Base-by-base conservation (phyloP, 768 basidiomycete genomes). In the Kwoniella mangroviensis region DNA sequence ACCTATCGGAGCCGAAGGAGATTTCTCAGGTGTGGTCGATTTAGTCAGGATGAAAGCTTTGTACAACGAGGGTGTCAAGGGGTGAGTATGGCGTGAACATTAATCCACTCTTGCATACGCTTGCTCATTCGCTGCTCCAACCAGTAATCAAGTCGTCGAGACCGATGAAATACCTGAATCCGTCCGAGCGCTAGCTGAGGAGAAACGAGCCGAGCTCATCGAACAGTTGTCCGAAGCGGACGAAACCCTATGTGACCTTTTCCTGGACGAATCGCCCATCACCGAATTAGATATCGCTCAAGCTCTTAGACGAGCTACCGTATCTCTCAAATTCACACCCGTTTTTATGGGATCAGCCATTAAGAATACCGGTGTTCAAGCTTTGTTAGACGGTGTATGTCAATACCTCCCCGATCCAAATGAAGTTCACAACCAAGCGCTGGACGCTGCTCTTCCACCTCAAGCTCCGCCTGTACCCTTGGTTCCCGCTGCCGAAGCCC, bases 301-400 rank as follows among this genome's bases (percentile, higher is more conserved):
- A 34, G 96, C 95, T 19, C 90, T 99, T 75, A 90, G 94, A 21
- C 92, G 97, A 43, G 88, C 93, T 3, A 98, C 97, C 1, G 87
- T 93, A 76, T 84, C 87, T 12, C 89, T 94, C 78, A 93, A 91
- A 73, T 98, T 99, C 85, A 92, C 93, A 0, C 97, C 97, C 1
- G 97, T 99, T 63, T 97, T 98, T 85, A 86, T 98, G 69, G 97
- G 97, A 51, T 96, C 94, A 6, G 97, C 97, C 0, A 91, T 98
- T 79, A 98, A 97, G 86, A 99, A 99, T 83, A 95, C 94, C 9
- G 93, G 89, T 49, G 91, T 99, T 6, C 97, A 99, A 80, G 90
- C 93, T 19, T 87, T 98, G 65, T 86, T 99, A 21, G 95, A 99
- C 75, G 96, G 95, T 69, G 91, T 98, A 21, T 96, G 94, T 79